These are phyloP conservation scores for Barnettozyma siamensis DNA, from an alignment of 805 yeast genomes.

Conservation along the genomic window DNA sequence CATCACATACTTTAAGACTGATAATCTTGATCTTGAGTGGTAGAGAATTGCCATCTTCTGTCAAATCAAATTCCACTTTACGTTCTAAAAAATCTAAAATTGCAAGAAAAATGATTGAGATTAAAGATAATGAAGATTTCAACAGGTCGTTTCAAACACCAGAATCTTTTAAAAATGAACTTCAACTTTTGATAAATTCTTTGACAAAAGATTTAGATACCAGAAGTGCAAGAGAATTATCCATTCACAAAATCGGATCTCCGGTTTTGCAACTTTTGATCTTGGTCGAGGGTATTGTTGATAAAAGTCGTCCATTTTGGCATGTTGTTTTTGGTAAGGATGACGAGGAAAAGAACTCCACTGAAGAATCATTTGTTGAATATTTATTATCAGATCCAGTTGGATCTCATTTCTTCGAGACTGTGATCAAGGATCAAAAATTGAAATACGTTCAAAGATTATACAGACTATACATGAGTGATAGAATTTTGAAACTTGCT, in stretches of 20 bases:
- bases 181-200: constrained; percentile 42
- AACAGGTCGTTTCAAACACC: constrained; percentile 66
- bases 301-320: constrained; percentile 68
- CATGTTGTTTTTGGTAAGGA: constrained; percentile 51
- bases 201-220: constrained; percentile 33
- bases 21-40: constrained; percentile 70
- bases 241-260: constrained; percentile 77
- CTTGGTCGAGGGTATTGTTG: constrained; percentile 76
- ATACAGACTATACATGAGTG: constrained; percentile 65
- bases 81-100: constrained; percentile 80
- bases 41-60: constrained; percentile 67
- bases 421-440: constrained; percentile 59
- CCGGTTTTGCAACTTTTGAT: constrained; percentile 79
- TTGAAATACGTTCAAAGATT: constrained; percentile 65
- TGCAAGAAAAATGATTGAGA: constrained; percentile 91
- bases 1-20: constrained; percentile 81
- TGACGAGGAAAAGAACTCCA: constrained; percentile 44
- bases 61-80: constrained; percentile 60
- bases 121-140: constrained; percentile 71
- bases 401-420: constrained; percentile 90
- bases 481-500: constrained; percentile 66
- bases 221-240: constrained; percentile 58
- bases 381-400: constrained; percentile 78
- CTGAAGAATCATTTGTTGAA: constrained; percentile 78
- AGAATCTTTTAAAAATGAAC: constrained; percentile 53